Base-by-base conservation (phyloP, 257 asterid genomes). In the Prunella vulgaris region DNA sequence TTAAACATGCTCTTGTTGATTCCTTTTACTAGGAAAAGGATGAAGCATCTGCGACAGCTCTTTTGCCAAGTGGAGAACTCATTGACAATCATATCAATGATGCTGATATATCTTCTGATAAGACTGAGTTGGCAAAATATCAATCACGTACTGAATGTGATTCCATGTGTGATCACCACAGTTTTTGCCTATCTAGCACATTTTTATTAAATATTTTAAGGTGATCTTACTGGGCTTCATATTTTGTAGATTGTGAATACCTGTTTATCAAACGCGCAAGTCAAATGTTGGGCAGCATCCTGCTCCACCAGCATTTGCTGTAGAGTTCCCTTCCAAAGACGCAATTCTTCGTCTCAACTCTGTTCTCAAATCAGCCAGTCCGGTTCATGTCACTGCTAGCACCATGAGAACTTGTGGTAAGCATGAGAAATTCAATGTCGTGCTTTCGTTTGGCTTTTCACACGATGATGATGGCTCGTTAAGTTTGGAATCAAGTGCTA, bases 291-390 rank as follows among this genome's bases (percentile, higher is more conserved):
- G 96, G 90, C 37, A 71, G 72, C 77, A 73, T 87, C 69, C 82
- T 3, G 95, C 98, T 69, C 95, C 96, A 35, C 87, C 96, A 3
- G 98, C 98, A 17, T 85, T 83, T 82, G 97, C 98, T 38, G 81
- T 90, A 28, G 98, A 92, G 70, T 86, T 87, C 38, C 96, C 97
- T 58, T 57, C 90, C 12, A 84, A 92, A 75, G 82, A 78, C 60
- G 82, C 88, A 4, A 42, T 80, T 67, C 81, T 61, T 40, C 89
- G 51, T 65, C 80, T 84, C 79, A 71, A 60, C 68, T 77, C 86
- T 14, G 35, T 60, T 3, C 68, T 80, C 33, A 79, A 35, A 42
- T 60, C 90, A 72, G 75, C 91, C 70, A 81, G 82, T 49, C 69
- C 92, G 0, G 82, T 75, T 13, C 87, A 76, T 25, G 66, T 86